Conservation (phyloP, 1,284 basidiomycete species). For the Caloboletus firmus region DNA sequence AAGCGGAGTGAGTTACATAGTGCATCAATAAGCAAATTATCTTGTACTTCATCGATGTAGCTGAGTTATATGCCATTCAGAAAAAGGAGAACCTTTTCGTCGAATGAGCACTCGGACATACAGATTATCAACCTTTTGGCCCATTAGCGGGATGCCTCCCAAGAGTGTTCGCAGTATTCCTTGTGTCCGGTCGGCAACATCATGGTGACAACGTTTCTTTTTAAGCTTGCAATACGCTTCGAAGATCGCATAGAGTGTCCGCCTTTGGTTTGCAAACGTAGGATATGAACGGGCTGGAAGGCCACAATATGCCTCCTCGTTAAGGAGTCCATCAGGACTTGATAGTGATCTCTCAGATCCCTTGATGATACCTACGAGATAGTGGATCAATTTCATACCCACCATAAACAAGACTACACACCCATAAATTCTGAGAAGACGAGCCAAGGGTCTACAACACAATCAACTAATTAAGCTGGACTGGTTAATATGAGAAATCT, state of each 20-base stretch:
- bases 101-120: conserved; percentile 33
- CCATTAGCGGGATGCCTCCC: conserved; percentile 34
- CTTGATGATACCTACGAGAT: conserved; percentile 57
- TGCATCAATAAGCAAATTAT: conserved; percentile 67
- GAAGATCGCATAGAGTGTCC: conserved; percentile 56
- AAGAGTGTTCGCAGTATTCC: conserved; percentile 45
- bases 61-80: conserved; percentile 35
- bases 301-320: conserved; percentile 44
- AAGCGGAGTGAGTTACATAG: conserved; percentile 33
- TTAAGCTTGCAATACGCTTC: conserved; percentile 53
- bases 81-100: background rate
- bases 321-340: conserved; percentile 41
- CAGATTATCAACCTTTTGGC: conserved; percentile 56
- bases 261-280: conserved; percentile 52
- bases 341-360: conserved; percentile 56
- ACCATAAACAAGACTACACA: conserved; percentile 19
- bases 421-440: conserved; percentile 73
- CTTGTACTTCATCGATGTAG: conserved; percentile 74
- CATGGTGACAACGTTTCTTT: conserved; percentile 46
- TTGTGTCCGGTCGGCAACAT: conserved; percentile 68
- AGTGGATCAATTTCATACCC: background rate
- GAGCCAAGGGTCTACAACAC: conserved; percentile 52
- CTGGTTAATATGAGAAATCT: background rate
- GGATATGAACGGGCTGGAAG: conserved; percentile 54
- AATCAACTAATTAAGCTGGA: background rate